phyloP scores from a whole-genome alignment of 176 grass and related monocot genomes.

The barley (Hordeum vulgare) region MorexV3_pseudomolecules_assembly NC_058521.1:252851648-252852147 shows the following conservation, averaged over 20 bases:
- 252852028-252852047: neutral
- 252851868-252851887: slow-evolving; percentile 58
- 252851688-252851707: slow-evolving; percentile 94
- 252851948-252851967: neutral
- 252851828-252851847: no score
- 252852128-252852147: no score
- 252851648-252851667: slow-evolving; percentile 83
- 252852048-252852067: no score
- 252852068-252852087: no score
- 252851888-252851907: slow-evolving; percentile 30
- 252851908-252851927: neutral
- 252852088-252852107: no score
- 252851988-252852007: neutral
- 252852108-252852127: no score
- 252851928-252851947: neutral
- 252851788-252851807: no score
- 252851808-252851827: no score
- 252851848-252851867: no score
- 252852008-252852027: neutral
- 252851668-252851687: slow-evolving; percentile 95
- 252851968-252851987: neutral
- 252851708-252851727: slow-evolving; percentile 59
- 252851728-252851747: slow-evolving; percentile 61
- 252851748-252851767: no score
- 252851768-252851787: no score